Evolutionary conservation across 805 yeast species (phyloP), one percentile per base, ranked within the genome.

Genomic region (Teunomyces stri): DNA sequence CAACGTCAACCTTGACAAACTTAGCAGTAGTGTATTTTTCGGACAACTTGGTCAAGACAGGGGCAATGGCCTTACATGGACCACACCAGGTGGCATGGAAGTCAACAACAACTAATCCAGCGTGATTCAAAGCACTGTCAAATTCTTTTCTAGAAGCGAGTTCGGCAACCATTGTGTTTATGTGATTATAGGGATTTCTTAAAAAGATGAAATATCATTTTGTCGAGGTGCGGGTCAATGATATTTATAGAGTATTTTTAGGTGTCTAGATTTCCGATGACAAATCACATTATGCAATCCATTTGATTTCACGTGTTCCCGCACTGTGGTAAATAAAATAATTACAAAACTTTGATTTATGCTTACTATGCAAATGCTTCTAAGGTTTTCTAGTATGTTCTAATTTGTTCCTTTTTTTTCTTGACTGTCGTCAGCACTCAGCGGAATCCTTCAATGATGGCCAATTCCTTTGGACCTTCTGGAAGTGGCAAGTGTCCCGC

Each of bases 31-130:
- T 54, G 80, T 84, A 84, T 68, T 84, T 81, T 41, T 70, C 68
- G 37, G 90, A 75, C 63, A 91, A 85, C 69, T 86, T 85, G 65
- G 91, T 96, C 59, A 92, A 74, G 74, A 89, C 75, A 59, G 99
- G 99, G 47, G 97, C 91, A 72, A 94, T 86, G 83, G 88, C 88
- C 80, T 92, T 94, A 79, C 99, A 92, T 52, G 99, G 98, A 59
- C 97, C 97, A 73, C 99, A 92, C 97, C 98, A 94, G 52, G 91
- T 83, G 60, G 98, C 98, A 65, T 81, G 91, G 77, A 92, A 94
- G 76, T 94, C 98, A 58, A 94, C 89, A 58, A 94, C 91, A 58
- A 89, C 91, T 64, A 89, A 77, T 59, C 86, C 87, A 56, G 80
- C 80, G 61, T 75, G 76, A 49, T 69, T 58, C 62, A 85, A 79